Conservation (phyloP, 495 filamentous ascomycete species). For the Astrocystis sublimbata region DNA sequence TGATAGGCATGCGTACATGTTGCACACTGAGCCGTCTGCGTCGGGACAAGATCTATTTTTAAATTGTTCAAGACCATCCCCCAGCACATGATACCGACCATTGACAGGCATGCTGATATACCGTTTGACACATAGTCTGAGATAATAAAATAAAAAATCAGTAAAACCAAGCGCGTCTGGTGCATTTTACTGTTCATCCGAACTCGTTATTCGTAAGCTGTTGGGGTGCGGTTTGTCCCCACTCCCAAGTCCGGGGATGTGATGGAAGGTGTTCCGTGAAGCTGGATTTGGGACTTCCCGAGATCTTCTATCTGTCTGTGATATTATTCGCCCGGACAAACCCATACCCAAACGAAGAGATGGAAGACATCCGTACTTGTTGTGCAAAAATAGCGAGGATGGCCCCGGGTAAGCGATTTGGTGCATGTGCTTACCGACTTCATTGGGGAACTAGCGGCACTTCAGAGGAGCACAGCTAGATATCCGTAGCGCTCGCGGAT, state of each 20-base stretch:
- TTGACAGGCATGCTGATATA: background rate
- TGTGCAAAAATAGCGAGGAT: background rate
- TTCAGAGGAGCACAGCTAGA: background rate
- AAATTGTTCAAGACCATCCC: conserved; percentile 4
- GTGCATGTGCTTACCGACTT: background rate
- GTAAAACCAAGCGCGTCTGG: background rate
- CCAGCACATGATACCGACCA: background rate
- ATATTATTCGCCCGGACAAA: background rate
- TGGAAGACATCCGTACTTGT: background rate
- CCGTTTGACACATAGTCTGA: background rate
- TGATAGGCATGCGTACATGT: background rate
- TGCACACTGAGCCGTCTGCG: background rate
- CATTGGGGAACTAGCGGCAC: background rate
- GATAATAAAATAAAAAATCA: too few species aligned
- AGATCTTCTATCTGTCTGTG: background rate
- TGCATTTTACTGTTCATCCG: conserved; percentile 1
- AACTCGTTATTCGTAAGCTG: conserved; percentile 2
- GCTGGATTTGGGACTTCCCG: conserved; percentile 5
- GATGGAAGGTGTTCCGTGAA: background rate
- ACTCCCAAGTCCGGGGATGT: conserved; percentile 15
- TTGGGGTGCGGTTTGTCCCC: conserved; percentile 15
- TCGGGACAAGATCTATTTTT: conserved; percentile 19
- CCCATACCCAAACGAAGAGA: background rate
- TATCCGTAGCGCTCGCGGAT: background rate
- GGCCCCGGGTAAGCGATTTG: background rate